These are phyloP conservation scores for Lichtheimia ornata DNA, from an alignment of 371 early-diverging fungal species.

Conservation along the genomic window DNA sequence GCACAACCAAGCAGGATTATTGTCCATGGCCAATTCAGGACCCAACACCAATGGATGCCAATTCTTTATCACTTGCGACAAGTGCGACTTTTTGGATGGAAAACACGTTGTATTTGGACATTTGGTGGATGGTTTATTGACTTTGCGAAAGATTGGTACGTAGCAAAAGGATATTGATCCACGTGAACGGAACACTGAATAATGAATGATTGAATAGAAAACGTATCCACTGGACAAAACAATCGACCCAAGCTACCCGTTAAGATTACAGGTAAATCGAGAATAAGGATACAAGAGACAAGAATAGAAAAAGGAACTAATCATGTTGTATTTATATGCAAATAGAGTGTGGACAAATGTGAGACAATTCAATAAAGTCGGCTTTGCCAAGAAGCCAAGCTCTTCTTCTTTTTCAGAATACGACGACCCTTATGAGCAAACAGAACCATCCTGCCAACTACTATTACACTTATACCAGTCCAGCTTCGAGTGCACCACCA, in stretches of 20 bases:
- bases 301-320: not conserved
- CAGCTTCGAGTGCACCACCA: constrained; percentile 20
- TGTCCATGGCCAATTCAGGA: constrained; percentile 99
- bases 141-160: constrained; percentile 81
- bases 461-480: constrained; percentile 31
- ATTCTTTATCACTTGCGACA: constrained; percentile 95
- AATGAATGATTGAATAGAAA: constrained; percentile 48
- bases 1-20: constrained; percentile 88
- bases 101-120: constrained; percentile 93
- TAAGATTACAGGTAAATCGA: constrained; percentile 72
- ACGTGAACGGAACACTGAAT: not conserved
- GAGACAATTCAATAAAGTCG: constrained; percentile 6
- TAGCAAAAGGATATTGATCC: not conserved
- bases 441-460: constrained; percentile 18
- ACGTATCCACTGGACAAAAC: constrained; percentile 87
- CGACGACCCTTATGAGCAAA: constrained; percentile 10
- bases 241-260: constrained; percentile 91
- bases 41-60: constrained; percentile 94
- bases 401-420: not conserved
- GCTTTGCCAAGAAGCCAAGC: constrained; percentile 1
- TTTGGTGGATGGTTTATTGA: constrained; percentile 86
- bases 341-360: constrained; percentile 44
- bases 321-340: not conserved
- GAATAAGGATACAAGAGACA: constrained; percentile 28
- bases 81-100: constrained; percentile 88